phyloP scores from a whole-genome alignment of 176 grass and related monocot genomes.

The Pontederia paniculata region DNA sequence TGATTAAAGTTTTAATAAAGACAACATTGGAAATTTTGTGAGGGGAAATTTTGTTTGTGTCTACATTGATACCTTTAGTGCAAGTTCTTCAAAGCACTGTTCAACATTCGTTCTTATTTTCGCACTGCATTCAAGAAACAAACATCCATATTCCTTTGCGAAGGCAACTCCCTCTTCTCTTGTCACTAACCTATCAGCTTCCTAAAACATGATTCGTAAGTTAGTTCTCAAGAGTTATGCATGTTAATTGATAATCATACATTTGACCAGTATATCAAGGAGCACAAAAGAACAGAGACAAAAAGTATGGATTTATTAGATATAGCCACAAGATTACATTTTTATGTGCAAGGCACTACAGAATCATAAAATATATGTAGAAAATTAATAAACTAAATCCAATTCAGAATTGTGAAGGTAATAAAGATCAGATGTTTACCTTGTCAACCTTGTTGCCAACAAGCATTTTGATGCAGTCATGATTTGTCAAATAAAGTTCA shows the following conservation, averaged over 20 bases:
- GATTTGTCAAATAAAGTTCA: constrained; percentile 70
- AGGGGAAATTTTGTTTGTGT: constrained; percentile 2
- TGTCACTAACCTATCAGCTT: constrained; percentile 71
- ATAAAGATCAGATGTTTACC: constrained; percentile 24
- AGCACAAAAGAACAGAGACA: background rate
- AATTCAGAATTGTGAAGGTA: background rate
- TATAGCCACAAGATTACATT: no score
- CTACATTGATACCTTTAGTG: constrained; percentile 46
- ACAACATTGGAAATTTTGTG: constrained; percentile 7
- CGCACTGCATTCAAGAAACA: constrained; percentile 89
- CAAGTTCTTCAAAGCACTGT: constrained; percentile 93
- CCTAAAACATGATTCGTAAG: constrained; percentile 19
- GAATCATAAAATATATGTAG: background rate
- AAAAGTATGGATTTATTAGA: constrained; percentile 3
- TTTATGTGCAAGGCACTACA: no score
- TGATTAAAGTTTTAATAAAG: background rate
- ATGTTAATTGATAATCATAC: background rate
- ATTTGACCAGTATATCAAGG: background rate
- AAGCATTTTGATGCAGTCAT: constrained; percentile 81
- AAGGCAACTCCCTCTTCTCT: constrained; percentile 79
- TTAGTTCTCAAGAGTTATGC: constrained; percentile 7
- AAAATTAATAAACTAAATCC: background rate
- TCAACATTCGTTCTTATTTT: constrained; percentile 82
- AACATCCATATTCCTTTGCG: constrained; percentile 59
- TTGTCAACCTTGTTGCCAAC: constrained; percentile 97